Base-by-base conservation (phyloP, 495 filamentous ascomycete genomes). In the Penicillium steckii region DNA sequence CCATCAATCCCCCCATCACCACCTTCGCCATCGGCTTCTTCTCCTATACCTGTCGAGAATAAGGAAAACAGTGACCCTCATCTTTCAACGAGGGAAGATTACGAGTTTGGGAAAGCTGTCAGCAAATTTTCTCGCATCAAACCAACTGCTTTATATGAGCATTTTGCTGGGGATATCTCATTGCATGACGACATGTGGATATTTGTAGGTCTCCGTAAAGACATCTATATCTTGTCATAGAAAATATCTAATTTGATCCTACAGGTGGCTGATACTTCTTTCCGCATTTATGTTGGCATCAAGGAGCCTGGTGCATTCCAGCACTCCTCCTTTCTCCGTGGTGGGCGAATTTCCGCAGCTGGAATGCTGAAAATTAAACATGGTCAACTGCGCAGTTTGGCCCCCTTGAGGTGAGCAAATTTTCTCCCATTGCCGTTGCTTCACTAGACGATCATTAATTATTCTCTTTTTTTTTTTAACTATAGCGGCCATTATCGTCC, bases 281-380 rank as follows among this genome's bases (percentile, higher is more conserved):
- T 90, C 59, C 83, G 92, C 7, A 75, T 96, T 0, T 96, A 96
- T 71, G 81, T 96, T 30, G 91, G 90, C 38, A 94, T 97, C 68
- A 96, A 97, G 59, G 85, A 89, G 63, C 83, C 82, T 23, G 92
- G 92, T 23, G 82, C 87, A 7, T 97, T 97, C 62, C 92, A 96
- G 60, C 92, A 97, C 69, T 88, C 82, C 6, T 91, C 87, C 1
- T 97, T 97, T 60, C 74, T 97, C 2, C 87, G 90, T 41, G 92
- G 92, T 12, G 78, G 80, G 15, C 81, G 90, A 15, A 90, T 96
- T 38, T 82, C 84, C 0, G 89, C 91, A 1, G 91, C 91, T 8
- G 91, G 92, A 0, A 70, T 92, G 35, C 91, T 96, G 55, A 91
- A 87, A 64, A 85, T 96, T 43, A 87, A 87, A 56, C 76, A 91